These are phyloP conservation scores for Wickerhamiella australiensis DNA, from an alignment of 805 yeast species.

Conservation along the genomic window DNA sequence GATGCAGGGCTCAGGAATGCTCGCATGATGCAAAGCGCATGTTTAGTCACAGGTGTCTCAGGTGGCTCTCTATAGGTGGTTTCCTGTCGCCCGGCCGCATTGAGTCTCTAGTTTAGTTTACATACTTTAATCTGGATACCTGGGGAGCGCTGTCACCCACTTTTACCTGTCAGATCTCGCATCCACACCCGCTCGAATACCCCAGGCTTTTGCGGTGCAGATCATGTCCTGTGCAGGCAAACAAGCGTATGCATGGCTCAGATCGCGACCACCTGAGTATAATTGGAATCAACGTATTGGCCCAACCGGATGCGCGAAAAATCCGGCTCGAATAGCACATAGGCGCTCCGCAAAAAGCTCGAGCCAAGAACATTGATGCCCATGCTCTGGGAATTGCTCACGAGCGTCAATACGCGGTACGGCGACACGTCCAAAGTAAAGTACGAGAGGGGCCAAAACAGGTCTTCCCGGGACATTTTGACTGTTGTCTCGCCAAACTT, in stretches of 20 bases:
- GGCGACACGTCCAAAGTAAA: conserved; percentile 20
- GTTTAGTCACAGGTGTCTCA: too few relatives aligned
- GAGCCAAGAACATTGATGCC: conserved; percentile 42
- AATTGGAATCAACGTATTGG: conserved; percentile 16
- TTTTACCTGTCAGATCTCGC: too few relatives aligned
- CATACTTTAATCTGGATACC: too few relatives aligned
- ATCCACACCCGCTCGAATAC: not conserved
- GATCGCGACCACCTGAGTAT: conserved; percentile 2
- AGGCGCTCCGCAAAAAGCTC: conserved; percentile 43
- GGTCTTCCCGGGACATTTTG: conserved; percentile 34
- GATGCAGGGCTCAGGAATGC: too few relatives aligned
- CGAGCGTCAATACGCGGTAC: conserved; percentile 24
- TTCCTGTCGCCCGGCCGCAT: too few relatives aligned
- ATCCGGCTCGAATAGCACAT: conserved; percentile 48
- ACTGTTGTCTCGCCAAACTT: conserved; percentile 42
- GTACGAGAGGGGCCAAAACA: conserved; percentile 27
- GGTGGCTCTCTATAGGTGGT: too few relatives aligned
- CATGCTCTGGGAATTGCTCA: conserved; percentile 22
- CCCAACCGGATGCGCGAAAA: conserved; percentile 39
- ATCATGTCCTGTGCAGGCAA: not conserved
- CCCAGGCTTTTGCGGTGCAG: not conserved
- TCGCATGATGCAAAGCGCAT: too few relatives aligned
- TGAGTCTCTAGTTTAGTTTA: too few relatives aligned
- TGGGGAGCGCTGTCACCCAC: too few relatives aligned
- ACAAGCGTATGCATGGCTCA: not conserved